Percentiles rank a stretch among this genome's conserved stretches.
Conservation (phyloP, 768 basidiomycete genomes). For the Obba rivulosa region DNA sequence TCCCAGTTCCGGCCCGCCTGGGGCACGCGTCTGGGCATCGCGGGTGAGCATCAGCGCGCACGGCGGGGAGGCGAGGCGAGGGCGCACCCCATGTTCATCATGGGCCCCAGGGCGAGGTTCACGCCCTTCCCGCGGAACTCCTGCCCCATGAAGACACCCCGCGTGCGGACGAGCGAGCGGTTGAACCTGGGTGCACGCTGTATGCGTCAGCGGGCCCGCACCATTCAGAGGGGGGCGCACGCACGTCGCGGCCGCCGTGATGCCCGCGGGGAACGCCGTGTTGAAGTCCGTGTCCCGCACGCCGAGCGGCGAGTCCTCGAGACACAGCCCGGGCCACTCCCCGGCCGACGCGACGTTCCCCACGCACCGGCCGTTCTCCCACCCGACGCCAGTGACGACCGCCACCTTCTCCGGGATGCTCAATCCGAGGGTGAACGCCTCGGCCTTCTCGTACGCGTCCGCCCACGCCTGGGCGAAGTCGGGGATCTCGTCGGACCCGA, state of each 20-base stretch:
- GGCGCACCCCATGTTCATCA: slow-evolving; percentile 77
- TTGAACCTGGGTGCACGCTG: too few relatives aligned
- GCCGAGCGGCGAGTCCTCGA: slow-evolving; percentile 77
- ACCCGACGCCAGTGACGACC: slow-evolving; percentile 63
- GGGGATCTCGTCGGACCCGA: slow-evolving; percentile 35
- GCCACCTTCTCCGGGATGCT: slow-evolving; percentile 62
- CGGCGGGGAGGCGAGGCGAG: neutral
- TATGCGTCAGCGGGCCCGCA: too few relatives aligned
- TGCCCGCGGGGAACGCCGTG: slow-evolving; percentile 77
- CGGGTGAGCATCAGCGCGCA: neutral
- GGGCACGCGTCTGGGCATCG: slow-evolving; percentile 46
- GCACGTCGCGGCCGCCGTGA: slow-evolving; percentile 82
- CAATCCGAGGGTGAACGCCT: slow-evolving; percentile 35
- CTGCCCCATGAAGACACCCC: slow-evolving; percentile 73
- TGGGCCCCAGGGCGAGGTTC: slow-evolving; percentile 69
- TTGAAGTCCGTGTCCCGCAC: slow-evolving; percentile 71
- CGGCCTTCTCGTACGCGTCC: slow-evolving; percentile 17
- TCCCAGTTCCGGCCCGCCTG: slow-evolving; percentile 90
- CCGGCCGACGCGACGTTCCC: slow-evolving; percentile 55
- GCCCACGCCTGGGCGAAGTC: slow-evolving; percentile 32
- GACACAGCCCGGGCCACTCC: slow-evolving; percentile 63
- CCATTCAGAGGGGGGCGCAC: too few relatives aligned
- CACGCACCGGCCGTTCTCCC: slow-evolving; percentile 61
- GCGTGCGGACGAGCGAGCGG: slow-evolving; percentile 67
- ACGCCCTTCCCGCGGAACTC: slow-evolving; percentile 85